phyloP scores from a whole-genome alignment of 176 grass and related monocot genomes.

The Musa troglodytarum region DNA sequence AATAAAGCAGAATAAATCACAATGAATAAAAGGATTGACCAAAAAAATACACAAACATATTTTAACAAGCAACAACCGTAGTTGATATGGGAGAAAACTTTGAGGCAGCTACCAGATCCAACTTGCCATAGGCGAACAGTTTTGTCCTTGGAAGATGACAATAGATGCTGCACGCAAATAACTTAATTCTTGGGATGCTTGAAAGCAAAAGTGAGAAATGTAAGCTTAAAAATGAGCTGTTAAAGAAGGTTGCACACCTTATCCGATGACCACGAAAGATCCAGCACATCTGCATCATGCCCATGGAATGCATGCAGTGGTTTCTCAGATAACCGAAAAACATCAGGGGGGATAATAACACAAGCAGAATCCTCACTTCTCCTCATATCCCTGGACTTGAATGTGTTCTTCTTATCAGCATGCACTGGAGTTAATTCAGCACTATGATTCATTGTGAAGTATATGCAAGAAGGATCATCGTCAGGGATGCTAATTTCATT shows the following conservation, averaged over 20 bases:
- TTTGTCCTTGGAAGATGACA: slow-evolving; percentile 76
- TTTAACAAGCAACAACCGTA: slow-evolving; percentile 43
- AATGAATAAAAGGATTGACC: slow-evolving; percentile 13
- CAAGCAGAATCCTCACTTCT: slow-evolving; percentile 50
- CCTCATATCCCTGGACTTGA: slow-evolving; percentile 40
- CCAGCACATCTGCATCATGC: slow-evolving; percentile 68
- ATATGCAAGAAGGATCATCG: slow-evolving; percentile 68
- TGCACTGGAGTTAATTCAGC: slow-evolving; percentile 34
- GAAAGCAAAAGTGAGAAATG: slow-evolving; percentile 5
- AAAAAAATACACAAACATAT: neutral
- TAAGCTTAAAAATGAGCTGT: neutral
- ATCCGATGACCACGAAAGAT: slow-evolving; percentile 74
- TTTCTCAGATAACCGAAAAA: slow-evolving; percentile 59
- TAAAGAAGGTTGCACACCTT: slow-evolving; percentile 37
- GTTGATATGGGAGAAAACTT: slow-evolving; percentile 67
- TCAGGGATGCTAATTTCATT: slow-evolving; percentile 35
- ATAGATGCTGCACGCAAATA: slow-evolving; percentile 41
- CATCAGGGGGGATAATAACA: slow-evolving; percentile 53
- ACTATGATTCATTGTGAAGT: slow-evolving; percentile 43
- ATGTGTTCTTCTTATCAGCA: slow-evolving; percentile 27
- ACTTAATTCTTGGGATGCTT: slow-evolving; percentile 15
- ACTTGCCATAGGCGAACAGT: slow-evolving; percentile 90
- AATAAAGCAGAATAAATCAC: slow-evolving; percentile 20
- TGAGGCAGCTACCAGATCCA: slow-evolving; percentile 42
- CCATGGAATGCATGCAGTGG: slow-evolving; percentile 69